Percentiles rank a stretch among this genome's conserved stretches.
Evolutionary conservation across 805 yeast species (phyloP).

Genomic region (Suhomyces vadensis): DNA sequence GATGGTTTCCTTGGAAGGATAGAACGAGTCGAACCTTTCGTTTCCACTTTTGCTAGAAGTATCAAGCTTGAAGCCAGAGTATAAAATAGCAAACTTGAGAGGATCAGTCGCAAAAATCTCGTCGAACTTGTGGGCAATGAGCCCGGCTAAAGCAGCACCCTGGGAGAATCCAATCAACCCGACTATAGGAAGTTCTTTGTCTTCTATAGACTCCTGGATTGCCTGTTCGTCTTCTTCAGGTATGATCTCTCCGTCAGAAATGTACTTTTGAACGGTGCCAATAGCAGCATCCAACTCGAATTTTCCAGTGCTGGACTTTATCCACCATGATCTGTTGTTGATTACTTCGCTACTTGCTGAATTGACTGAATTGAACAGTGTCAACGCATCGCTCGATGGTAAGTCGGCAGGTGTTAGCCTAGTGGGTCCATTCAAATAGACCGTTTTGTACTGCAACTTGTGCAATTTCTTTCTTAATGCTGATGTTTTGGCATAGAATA

Average conservation of each 20-base stretch:
- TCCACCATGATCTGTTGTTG: slow-evolving; percentile 74
- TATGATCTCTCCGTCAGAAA: slow-evolving; percentile 55
- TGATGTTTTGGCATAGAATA: slow-evolving; percentile 85
- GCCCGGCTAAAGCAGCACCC: slow-evolving; percentile 86
- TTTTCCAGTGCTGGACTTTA: slow-evolving; percentile 44
- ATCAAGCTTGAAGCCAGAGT: slow-evolving; percentile 59
- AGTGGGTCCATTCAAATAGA: slow-evolving; percentile 79
- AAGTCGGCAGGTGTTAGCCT: slow-evolving; percentile 65
- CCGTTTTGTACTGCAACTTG: slow-evolving; percentile 64
- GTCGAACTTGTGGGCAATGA: slow-evolving; percentile 60
- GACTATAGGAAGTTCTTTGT: slow-evolving; percentile 58
- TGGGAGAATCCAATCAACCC: slow-evolving; percentile 93
- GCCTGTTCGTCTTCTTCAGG: slow-evolving; percentile 28
- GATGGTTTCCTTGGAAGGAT: slow-evolving; percentile 22
- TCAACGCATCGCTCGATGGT: slow-evolving; percentile 65
- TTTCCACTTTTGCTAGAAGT: slow-evolving; percentile 27
- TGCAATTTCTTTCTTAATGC: slow-evolving; percentile 80
- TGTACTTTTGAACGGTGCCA: slow-evolving; percentile 47
- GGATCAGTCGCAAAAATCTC: slow-evolving; percentile 48
- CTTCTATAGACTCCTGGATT: slow-evolving; percentile 19
- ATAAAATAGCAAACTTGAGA: slow-evolving; percentile 71
- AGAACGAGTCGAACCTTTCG: slow-evolving; percentile 24
- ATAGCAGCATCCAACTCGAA: slow-evolving; percentile 52
- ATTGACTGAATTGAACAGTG: slow-evolving; percentile 45
- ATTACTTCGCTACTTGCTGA: slow-evolving; percentile 18